Evolutionary conservation across 2,329 filamentous ascomycete species (phyloP).

Genomic region (Emydomyces testavorans): DNA sequence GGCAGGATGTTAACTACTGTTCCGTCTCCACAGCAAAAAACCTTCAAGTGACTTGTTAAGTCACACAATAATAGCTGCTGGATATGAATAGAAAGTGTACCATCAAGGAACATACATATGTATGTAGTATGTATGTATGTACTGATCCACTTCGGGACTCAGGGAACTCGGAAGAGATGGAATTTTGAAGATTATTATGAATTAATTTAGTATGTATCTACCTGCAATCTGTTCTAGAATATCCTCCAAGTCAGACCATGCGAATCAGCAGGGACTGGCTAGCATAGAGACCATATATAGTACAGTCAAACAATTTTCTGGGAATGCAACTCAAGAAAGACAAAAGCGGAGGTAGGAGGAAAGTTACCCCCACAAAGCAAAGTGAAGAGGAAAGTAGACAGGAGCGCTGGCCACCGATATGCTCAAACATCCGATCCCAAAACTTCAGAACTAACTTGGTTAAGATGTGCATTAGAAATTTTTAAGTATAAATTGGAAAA

Average conservation of each 20-base stretch:
- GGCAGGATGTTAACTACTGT: no score
- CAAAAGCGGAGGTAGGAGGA: background rate
- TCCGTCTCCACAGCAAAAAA: no score
- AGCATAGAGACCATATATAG: no score
- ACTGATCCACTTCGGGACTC: background rate
- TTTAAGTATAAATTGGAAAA: background rate
- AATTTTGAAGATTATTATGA: background rate
- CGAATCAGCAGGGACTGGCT: no score
- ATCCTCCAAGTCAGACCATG: background rate
- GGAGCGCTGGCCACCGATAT: background rate
- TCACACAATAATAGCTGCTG: no score
- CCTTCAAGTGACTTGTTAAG: no score
- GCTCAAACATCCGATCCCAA: conserved; percentile 5
- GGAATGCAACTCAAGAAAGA: background rate
- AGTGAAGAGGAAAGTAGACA: background rate
- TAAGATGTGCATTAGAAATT: conserved; percentile 5
- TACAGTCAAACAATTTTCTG: background rate
- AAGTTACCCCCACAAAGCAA: background rate
- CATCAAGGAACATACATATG: no score
- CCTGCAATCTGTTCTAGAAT: background rate
- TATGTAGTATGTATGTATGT: no score
- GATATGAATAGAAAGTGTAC: no score
- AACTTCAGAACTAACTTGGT: background rate
- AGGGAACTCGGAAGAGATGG: background rate
- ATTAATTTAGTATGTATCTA: background rate